A percentile compares a stretch with the other conserved stretches of the same genome.
phyloP scores from a whole-genome alignment of 257 asterid genomes.

The Anisodus tanguticus region DNA sequence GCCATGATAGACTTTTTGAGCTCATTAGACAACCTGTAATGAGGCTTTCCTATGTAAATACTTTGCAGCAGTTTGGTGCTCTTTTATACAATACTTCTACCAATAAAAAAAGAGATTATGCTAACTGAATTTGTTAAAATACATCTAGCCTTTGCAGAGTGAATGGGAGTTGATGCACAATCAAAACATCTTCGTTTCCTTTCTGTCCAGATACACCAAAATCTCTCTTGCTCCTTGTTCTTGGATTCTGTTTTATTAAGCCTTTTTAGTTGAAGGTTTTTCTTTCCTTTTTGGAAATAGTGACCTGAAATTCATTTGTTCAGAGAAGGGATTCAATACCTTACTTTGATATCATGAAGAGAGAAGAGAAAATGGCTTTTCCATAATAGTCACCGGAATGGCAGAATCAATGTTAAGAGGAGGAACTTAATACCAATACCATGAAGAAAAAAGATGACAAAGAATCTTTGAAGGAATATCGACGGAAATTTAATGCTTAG shows the following conservation, averaged over 20 bases:
- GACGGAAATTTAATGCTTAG: slow-evolving; percentile 2
- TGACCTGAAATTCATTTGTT: slow-evolving; percentile 19
- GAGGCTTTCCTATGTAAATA: slow-evolving; percentile 3
- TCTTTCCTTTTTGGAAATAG: not conserved
- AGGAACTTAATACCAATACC: not conserved
- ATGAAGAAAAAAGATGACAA: slow-evolving; percentile 20
- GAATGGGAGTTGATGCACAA: slow-evolving; percentile 20
- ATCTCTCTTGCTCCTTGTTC: not conserved
- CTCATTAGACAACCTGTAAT: slow-evolving; percentile 4
- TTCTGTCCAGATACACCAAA: not conserved
- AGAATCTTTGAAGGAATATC: slow-evolving; percentile 7
- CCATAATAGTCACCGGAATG: not conserved
- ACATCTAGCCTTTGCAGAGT: not conserved
- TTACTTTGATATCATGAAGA: not conserved
- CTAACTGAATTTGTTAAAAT: not conserved
- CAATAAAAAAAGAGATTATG: not conserved
- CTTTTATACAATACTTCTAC: not conserved
- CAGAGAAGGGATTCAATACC: slow-evolving; percentile 17
- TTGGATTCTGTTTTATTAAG: slow-evolving; percentile 19
- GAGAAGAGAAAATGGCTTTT: not conserved
- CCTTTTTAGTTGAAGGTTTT: slow-evolving; percentile 13
- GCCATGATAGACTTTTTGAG: not conserved
- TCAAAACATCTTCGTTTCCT: not conserved
- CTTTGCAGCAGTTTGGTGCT: not conserved
- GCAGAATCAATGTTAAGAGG: not conserved